Evolutionary conservation across 768 basidiomycete genomes (phyloP).

Genomic region (Tylopilus sp.): DNA sequence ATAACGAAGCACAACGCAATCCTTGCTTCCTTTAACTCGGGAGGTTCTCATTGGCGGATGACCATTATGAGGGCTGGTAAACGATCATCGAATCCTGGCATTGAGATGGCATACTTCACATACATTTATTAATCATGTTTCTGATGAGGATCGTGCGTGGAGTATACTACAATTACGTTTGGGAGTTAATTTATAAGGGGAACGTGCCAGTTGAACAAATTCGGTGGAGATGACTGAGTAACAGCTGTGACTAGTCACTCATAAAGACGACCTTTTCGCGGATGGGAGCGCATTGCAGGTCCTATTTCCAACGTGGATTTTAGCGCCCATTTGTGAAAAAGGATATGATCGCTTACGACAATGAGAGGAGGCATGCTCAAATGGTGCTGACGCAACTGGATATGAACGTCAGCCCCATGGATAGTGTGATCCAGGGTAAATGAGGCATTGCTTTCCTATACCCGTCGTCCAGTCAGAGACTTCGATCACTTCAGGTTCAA

Average conservation of each 20-base stretch:
- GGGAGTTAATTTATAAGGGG: too few species aligned
- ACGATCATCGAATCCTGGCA: constrained; percentile 59
- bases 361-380: constrained; percentile 20
- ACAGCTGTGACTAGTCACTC: neutral
- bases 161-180: too few species aligned
- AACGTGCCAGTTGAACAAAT: too few species aligned
- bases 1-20: constrained; percentile 57
- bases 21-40: constrained; percentile 38
- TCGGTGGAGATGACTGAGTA: too few species aligned
- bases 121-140: neutral
- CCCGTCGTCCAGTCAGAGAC: neutral
- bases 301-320: constrained; percentile 15
- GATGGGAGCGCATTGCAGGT: constrained; percentile 22
- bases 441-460: constrained; percentile 9
- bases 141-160: too few species aligned
- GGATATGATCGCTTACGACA: constrained; percentile 15
- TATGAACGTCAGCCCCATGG: neutral
- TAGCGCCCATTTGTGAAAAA: neutral
- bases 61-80: constrained; percentile 73
- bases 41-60: constrained; percentile 56
- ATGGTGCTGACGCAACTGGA: constrained; percentile 5
- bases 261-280: neutral
- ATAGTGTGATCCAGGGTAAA: constrained; percentile 2
- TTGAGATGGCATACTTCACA: constrained; percentile 19
- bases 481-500: neutral